Evolutionary conservation across 805 yeast species (phyloP), one percentile per base, ranked within the genome.

Genomic region (Candida silvatica): DNA sequence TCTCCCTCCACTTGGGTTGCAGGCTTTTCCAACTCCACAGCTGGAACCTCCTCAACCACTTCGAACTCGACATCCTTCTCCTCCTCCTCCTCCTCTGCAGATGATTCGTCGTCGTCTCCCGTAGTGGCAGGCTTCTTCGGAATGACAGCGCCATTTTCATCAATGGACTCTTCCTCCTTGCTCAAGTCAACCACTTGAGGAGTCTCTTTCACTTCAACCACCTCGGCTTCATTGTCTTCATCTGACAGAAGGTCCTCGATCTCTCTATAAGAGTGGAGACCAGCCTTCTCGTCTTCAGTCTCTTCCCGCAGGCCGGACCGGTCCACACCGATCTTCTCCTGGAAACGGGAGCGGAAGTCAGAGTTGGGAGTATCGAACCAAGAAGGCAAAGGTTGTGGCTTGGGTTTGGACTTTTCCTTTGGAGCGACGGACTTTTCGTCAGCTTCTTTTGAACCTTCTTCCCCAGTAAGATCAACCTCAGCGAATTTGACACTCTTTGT

Each of bases 251-350:
- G 47, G 22, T 54, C 62, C 35, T 59, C 60, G 1, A 72, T 69
- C 37, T 71, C 77, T 28, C 54, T 52, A 69, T 74, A 74, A 0
- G 77, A 57, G 4, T 74, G 60, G 32, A 76, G 48, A 0, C 78
- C 79, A 1, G 64, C 68, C 29, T 58, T 56, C 37, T 69, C 73
- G 32, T 66, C 69, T 20, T 59, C 66, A 3, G 61, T 55, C 16
- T 37, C 12, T 2, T 28, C 34, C 20, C 29, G 24, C 6, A 14
- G 19, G 11, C 12, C 11, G 12, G 6, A 16, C 11, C 8, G 24
- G 17, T 29, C 22, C 4, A 37, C 28, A 14, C 36, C 4, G 4
- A 23, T 32, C 4, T 15, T 20, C 20, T 34, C 38, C 9, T 31
- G 33, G 14, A 37, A 40, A 18, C 34, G 35, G 2, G 30, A 31